phyloP scores from a whole-genome alignment of 805 yeast species.

The fission yeast (Schizosaccharomyces pombe) region DNA sequence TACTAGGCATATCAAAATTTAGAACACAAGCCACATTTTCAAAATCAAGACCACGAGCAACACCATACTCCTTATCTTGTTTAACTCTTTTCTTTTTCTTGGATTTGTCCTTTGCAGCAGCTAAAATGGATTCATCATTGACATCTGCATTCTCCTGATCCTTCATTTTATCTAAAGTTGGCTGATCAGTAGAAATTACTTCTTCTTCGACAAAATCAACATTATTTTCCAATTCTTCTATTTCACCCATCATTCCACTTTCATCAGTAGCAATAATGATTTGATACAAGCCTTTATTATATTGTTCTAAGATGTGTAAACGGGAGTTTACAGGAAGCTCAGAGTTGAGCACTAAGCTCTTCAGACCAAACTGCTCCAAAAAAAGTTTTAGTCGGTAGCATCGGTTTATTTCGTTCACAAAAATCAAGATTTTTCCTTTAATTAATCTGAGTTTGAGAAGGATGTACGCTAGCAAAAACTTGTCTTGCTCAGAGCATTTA shows the following conservation, averaged over 20 bases:
- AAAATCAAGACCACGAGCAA: slow-evolving; percentile 91
- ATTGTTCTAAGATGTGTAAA: slow-evolving; percentile 84
- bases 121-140: slow-evolving; percentile 1
- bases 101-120: slow-evolving; percentile 7
- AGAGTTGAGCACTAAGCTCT: slow-evolving; percentile 66
- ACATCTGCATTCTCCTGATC: slow-evolving; percentile 10
- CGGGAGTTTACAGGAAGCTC: slow-evolving; percentile 85
- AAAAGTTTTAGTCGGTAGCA: slow-evolving; percentile 80
- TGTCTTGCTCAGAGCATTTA: slow-evolving; percentile 70
- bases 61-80: slow-evolving; percentile 66
- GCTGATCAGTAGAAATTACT: slow-evolving; percentile 23
- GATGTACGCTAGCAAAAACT: slow-evolving; percentile 72
- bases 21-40: slow-evolving; percentile 87
- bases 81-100: slow-evolving; percentile 13
- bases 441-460: slow-evolving; percentile 70
- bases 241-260: slow-evolving; percentile 5
- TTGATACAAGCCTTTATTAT: slow-evolving; percentile 68
- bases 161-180: slow-evolving; percentile 8
- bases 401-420: slow-evolving; percentile 85
- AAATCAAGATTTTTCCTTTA: slow-evolving; percentile 72
- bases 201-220: slow-evolving; percentile 17
- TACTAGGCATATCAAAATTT: slow-evolving; percentile 79
- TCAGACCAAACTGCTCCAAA: slow-evolving; percentile 82
- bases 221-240: slow-evolving; percentile 18
- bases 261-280: slow-evolving; percentile 90